phyloP scores from a whole-genome alignment of 805 yeast species.

The Suhomyces vadensis region DNA sequence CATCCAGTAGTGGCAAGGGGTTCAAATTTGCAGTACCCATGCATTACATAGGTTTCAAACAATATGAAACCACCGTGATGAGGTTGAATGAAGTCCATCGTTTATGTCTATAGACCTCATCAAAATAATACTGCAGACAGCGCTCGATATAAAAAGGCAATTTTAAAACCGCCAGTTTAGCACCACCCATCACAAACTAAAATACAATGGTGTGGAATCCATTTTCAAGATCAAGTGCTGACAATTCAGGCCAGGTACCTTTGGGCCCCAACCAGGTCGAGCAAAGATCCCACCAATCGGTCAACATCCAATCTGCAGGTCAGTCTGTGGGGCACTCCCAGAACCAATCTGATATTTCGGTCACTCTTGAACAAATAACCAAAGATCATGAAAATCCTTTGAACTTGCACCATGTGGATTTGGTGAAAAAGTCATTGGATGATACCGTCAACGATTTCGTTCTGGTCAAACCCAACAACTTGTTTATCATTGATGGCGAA shows the following conservation, averaged over 20 bases:
- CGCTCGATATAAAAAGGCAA: background rate
- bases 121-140: constrained; percentile 2
- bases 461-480: constrained; percentile 27
- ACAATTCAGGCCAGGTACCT: background rate
- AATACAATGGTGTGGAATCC: constrained; percentile 20
- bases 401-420: constrained; percentile 3
- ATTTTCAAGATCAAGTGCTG: constrained; percentile 3
- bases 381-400: constrained; percentile 10
- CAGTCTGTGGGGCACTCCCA: background rate
- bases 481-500: constrained; percentile 46
- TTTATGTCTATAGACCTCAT: constrained; percentile 23
- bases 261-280: constrained; percentile 19
- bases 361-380: constrained; percentile 30
- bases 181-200: background rate
- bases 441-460: constrained; percentile 34
- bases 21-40: constrained; percentile 7
- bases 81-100: constrained; percentile 28
- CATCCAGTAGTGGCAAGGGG: constrained; percentile 6
- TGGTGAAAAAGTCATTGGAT: constrained; percentile 10
- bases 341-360: constrained; percentile 25
- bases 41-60: constrained; percentile 22
- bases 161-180: background rate
- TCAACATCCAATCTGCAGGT: constrained; percentile 16
- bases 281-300: constrained; percentile 29
- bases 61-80: constrained; percentile 28